Evolutionary conservation across 148 eudicot species (phyloP).

Genomic region (Hydrangea macrophylla): DNA sequence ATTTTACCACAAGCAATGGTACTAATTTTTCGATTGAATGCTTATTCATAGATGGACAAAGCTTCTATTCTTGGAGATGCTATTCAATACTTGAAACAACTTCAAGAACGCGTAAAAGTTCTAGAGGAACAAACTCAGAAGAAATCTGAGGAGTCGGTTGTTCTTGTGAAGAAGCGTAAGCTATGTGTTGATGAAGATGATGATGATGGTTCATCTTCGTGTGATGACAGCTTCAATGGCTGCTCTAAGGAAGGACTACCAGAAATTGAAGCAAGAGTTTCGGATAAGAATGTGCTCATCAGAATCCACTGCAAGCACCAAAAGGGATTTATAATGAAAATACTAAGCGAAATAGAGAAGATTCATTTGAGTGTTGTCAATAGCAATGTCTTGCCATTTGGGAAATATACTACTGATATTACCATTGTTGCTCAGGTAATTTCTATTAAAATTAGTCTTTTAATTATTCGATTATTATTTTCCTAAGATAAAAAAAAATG

Average conservation of each 20-base stretch:
- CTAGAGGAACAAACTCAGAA: constrained; percentile 20
- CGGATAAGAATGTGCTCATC: constrained; percentile 26
- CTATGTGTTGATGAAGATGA: background rate
- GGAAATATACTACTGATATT: constrained; percentile 21
- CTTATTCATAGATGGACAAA: constrained; percentile 28
- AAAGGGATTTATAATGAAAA: constrained; percentile 19
- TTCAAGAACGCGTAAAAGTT: constrained; percentile 24
- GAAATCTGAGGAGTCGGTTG: constrained; percentile 13
- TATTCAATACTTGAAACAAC: constrained; percentile 29
- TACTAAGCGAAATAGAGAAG: constrained; percentile 24
- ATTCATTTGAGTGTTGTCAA: constrained; percentile 24
- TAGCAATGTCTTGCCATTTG: constrained; percentile 28
- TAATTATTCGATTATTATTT: too few species aligned
- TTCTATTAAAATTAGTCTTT: background rate
- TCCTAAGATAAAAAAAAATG: too few species aligned
- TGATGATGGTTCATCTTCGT: constrained; percentile 12
- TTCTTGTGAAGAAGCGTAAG: constrained; percentile 11
- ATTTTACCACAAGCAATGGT: too few species aligned
- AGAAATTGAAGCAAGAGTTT: constrained; percentile 30
- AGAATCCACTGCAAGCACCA: constrained; percentile 32
- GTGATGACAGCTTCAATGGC: constrained; percentile 1
- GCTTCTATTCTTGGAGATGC: constrained; percentile 34
- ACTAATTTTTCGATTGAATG: background rate
- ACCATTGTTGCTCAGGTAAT: constrained; percentile 52
- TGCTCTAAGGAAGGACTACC: constrained; percentile 12